Evolutionary conservation across 2,329 filamentous ascomycete species (phyloP).

Genomic region (Verticillium longisporum): DNA sequence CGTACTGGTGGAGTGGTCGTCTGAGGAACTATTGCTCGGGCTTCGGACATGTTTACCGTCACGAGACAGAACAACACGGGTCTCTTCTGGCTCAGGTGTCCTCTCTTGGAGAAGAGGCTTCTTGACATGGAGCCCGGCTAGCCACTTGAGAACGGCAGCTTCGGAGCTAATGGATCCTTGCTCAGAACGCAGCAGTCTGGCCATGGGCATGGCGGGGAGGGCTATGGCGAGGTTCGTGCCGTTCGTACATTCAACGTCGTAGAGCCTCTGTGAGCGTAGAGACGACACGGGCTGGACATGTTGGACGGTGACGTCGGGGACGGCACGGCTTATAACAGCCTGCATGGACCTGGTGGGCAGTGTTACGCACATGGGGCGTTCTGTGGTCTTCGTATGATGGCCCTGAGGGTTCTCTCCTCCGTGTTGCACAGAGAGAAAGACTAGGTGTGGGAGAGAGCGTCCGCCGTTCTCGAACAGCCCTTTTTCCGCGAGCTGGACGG

Average conservation of each 20-base stretch:
- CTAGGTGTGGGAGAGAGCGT: neutral
- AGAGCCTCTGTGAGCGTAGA: conserved; percentile 31
- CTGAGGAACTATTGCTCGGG: neutral
- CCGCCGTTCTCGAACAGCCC: conserved; percentile 5
- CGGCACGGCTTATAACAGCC: conserved; percentile 24
- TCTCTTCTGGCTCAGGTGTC: neutral
- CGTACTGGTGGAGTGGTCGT: neutral
- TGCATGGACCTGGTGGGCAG: conserved; percentile 23
- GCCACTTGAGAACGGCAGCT: conserved; percentile 36
- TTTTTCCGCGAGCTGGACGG: conserved; percentile 5
- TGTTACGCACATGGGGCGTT: conserved; percentile 24
- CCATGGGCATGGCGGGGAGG: conserved; percentile 32
- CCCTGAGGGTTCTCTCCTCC: neutral
- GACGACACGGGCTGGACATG: conserved; percentile 26
- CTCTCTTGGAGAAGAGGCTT: neutral
- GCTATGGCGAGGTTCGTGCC: conserved; percentile 32
- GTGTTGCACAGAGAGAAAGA: neutral
- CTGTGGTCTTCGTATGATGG: conserved; percentile 4
- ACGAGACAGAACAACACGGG: neutral
- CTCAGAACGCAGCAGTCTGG: conserved; percentile 40
- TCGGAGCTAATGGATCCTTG: conserved; percentile 36
- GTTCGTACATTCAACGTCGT: conserved; percentile 34
- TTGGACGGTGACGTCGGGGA: conserved; percentile 24
- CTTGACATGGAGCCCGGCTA: neutral
- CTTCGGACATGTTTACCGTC: neutral